Evolutionary conservation across 148 eudicot species (phyloP).

Genomic region (Amaranthus palmeri): DNA sequence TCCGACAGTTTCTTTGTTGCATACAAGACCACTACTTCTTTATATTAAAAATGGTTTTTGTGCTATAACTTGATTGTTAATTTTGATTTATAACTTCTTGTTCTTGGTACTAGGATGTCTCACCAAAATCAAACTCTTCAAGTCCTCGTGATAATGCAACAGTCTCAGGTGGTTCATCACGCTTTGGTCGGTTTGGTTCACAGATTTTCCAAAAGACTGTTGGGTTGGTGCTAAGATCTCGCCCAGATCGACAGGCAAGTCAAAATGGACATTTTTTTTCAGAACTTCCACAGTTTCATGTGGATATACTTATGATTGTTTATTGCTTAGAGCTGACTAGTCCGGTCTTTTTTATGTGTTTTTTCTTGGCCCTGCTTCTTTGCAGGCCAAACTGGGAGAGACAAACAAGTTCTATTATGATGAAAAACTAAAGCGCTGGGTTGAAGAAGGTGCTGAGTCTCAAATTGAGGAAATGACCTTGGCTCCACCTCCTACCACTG

Average conservation of each 20-base stretch:
- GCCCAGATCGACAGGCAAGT: constrained; percentile 65
- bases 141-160: constrained; percentile 39
- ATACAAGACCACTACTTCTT: neutral
- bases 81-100: neutral
- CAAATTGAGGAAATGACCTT: constrained; percentile 66
- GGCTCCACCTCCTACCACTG: constrained; percentile 71
- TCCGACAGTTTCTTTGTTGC: neutral
- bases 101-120: constrained; percentile 34
- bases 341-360: neutral
- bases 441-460: constrained; percentile 80
- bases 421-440: constrained; percentile 87
- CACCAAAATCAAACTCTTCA: constrained; percentile 43
- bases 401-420: constrained; percentile 75
- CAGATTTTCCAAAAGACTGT: constrained; percentile 79
- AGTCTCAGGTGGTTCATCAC: constrained; percentile 39
- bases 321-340: neutral
- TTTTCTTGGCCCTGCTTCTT: constrained; percentile 1
- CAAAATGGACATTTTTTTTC: neutral
- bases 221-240: constrained; percentile 64
- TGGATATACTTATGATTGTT: neutral
- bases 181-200: constrained; percentile 72
- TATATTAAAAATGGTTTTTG: neutral
- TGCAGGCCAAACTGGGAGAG: constrained; percentile 86
- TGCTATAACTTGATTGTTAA: neutral
- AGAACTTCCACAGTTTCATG: neutral